Conservation (phyloP, 1,139 yeast genomes). For the Diutina catenulata region DNA sequence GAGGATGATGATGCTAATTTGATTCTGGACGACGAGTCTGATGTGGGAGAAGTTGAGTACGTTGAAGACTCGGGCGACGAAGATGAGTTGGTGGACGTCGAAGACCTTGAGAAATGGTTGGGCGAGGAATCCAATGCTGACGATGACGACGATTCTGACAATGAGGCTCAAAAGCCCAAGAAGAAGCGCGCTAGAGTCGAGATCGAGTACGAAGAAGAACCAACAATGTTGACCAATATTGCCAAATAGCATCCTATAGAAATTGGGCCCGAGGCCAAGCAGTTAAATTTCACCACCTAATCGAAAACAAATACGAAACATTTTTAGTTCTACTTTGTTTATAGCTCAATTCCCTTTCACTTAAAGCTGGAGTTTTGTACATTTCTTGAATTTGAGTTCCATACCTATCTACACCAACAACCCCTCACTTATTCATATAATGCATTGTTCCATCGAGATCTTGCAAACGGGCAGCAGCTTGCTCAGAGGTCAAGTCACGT, state of each 20-base stretch:
- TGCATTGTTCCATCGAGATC: slow-evolving; percentile 26
- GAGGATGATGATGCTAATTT: slow-evolving; percentile 43
- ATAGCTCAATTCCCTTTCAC: no score
- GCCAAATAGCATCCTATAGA: no score
- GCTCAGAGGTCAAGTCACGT: slow-evolving; percentile 67
- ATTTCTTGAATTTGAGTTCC: no score
- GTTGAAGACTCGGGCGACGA: slow-evolving; percentile 62
- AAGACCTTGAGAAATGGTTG: slow-evolving; percentile 84
- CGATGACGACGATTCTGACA: slow-evolving; percentile 15
- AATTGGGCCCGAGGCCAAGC: no score
- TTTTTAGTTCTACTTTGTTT: no score
- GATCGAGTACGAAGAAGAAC: slow-evolving; percentile 73
- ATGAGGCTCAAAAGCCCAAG: slow-evolving; percentile 13
- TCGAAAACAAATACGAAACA: no score
- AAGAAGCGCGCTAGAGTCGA: slow-evolving; percentile 71
- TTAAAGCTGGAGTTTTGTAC: no score
- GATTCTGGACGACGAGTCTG: slow-evolving; percentile 55
- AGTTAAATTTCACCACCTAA: no score
- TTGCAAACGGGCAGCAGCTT: slow-evolving; percentile 50
- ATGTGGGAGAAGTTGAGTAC: slow-evolving; percentile 71
- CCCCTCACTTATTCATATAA: slow-evolving; percentile 11
- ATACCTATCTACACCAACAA: background rate
- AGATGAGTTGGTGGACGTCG: slow-evolving; percentile 83
- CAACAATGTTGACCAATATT: slow-evolving; percentile 16
- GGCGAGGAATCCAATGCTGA: slow-evolving; percentile 34